Base-by-base conservation (phyloP, 768 basidiomycete species). In the Chiua virens region DNA sequence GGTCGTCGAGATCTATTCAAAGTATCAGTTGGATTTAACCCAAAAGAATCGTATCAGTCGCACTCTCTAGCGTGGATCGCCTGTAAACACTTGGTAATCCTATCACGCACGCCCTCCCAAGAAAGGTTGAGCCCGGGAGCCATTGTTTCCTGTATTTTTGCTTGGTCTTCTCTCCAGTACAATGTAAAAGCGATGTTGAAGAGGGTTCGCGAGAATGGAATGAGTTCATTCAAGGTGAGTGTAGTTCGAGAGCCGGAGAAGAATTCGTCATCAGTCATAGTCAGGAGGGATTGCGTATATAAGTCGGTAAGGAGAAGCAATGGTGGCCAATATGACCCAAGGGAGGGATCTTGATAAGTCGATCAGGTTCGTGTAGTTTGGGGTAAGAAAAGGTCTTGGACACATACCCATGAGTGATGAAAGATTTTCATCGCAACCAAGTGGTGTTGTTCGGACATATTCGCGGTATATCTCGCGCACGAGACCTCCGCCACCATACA, bases 231-330 rank as follows among this genome's bases (percentile, higher is more conserved):
- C 8, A 95, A 66, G 0, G 78, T 75, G 2, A 98, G 77, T 0
- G 94, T 89, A 55, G 94, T 96, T 18, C 85, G 73, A n/a, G 69
- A 63, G 44, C 50, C 54, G 2, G 83, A 81, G 65, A 97, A 97
- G 73, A 98, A 98, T 66, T 98, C 97, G 69, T 98, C 96, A 60
- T 99, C 97, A 1, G 91, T 91, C 79, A 98, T 90, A 1, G 93
- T 93, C 28, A 92, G 75, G 28, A 98, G 79, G 1, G 85, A 81
- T 52, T 95, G 89, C 3, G 83, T 79, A 68, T 97, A 96, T 11
- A 97, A 67, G 45, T 95, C 87, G 2, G 82, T 78, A 8, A 95
- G 79, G 49, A 97, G 79, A 8, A 98, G 72, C 1, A 98, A 69
- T 3, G 88, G 75, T 0, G 85, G 78, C 83, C 89, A 93, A 10